Base-by-base conservation (phyloP, 345 rosid species). In the Gossypium bickii region DNA sequence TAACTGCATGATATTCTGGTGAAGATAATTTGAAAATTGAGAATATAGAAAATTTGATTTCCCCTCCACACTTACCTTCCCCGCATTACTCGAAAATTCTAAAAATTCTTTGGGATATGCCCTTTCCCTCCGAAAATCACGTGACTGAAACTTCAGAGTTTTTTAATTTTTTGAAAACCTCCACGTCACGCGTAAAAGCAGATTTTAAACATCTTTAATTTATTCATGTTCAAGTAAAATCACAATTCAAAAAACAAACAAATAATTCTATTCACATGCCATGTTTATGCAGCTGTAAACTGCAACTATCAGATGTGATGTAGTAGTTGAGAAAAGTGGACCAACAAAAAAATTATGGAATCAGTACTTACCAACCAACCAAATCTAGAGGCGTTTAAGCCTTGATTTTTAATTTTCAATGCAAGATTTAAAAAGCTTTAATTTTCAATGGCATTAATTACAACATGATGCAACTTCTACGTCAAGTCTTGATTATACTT, bases 61-160 rank as follows among this genome's bases (percentile, higher is more conserved):
- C 72, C 58, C 56, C 18, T 3, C 58, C 24, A 13, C 16, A 25
- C 45, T 7, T 3, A 8, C 51, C 12, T 41, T 43, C 27, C 67
- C 67, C 64, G 17, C 16, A 2, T 13, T 67, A 13, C 67, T 51
- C 6, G 9, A 16, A 44, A 13, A 1, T 51, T 64, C 22, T 7
- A 74, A 34, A 29, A 49, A 24, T 59, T 24, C 63, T 58, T 22
- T 44, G 11, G 3, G 0, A 16, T 10, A 22, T 53, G 70, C 12
- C 9, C 4, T 34, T 65, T 65, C 77, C 48, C 27, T 74, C 64
- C 57, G 55, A 65, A 17, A 65, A 38, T 74, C 72, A 66, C 65
- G 77, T 16, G 65, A 22, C 12, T 0, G 20, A 10, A 53, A 2
- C 11, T 18, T 9, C 24, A 25, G n/a, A 25, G 1, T 45, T 57